Evolutionary conservation across 805 yeast species (phyloP), one percentile per base, ranked within the genome.

Genomic region (Ogataea pini): DNA sequence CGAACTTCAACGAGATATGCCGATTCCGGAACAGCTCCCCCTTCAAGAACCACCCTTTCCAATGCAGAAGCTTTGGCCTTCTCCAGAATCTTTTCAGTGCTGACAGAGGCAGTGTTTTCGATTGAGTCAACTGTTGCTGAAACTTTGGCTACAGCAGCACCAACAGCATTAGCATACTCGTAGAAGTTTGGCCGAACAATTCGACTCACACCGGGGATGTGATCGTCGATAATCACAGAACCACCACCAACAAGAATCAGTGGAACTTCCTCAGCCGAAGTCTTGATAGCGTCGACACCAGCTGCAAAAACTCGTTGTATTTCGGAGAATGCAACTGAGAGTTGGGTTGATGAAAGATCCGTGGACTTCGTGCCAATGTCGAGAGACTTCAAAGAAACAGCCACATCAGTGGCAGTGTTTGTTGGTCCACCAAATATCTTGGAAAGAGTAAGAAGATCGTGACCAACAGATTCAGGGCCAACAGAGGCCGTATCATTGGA

Each of bases 241-340:
- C 79, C 79, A 31, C 80, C 79, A 34, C 79, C 79, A 37, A 76
- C 79, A 2, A 72, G 58, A n/a, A 76, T 44, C 3, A 75, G 72
- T 0, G 76, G 72, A 7, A 74, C 52, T 28, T 49, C 54, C 3
- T 43, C 51, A 28, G 42, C 44, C 7, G 48, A 44, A 7, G 51
- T 48, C 25, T 48, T 48, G 20, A 48, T 44, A 7, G 47, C 39
- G 12, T 42, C 50, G 7, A 47, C 39, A 4, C 42, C 50, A 3
- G 38, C 28, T 5, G 42, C 33, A 38, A 47, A 43, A 2, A 29
- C 33, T 7, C 36, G 24, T 31, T 47, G 50, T 12, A 47, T 44
- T 17, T 28, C 38, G 24, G 36, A 29, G 31, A 47, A 50, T 2
- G 29, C 29, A 14, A 29, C 36, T 12, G 24, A 1, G 8, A 32